Base-by-base conservation (phyloP, 805 yeast species). In the Millerago galiae region DNA sequence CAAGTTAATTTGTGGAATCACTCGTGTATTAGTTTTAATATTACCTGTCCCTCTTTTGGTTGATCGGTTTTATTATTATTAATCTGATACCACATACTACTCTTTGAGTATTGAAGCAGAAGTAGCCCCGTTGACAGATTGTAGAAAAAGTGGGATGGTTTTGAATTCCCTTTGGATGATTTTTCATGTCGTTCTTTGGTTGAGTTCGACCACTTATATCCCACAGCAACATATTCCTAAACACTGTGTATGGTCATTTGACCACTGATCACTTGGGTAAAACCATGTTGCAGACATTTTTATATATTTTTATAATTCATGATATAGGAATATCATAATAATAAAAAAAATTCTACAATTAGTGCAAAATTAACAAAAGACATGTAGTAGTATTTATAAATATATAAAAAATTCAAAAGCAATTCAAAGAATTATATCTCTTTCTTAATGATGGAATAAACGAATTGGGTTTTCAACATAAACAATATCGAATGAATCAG, bases 191-290 rank as follows among this genome's bases (percentile, higher is more conserved):
- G 29, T 25, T 31, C 42, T 32, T 42, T 48, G 45, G 54, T 51
- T 44, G 61, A 51, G 58, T 51, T 55, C 52, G 56, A 38, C 83
- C 68, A 67, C 60, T 61, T 65, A 69, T 75, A 67, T 65, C 65
- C 65, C 75, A 81, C 68, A 72, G 95, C 96, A 79, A 91, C 95
- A 91, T 91, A 91, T 91, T 91, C 98, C 98, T 91, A 84, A 75
- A 88, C 96, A 79, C 91, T 90, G 83, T 95, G 95, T 74, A 84
- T 78, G 85, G 83, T 79, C 84, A 72, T 76, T 15, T 69, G 93
- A 80, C 95, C 79, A 59, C 74, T 91, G 79, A 81, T 83, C 95
- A 93, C 80, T 87, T 86, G 96, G 91, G 98, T 89, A 86, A 86
- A 90, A 90, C 98, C 98, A 90, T 91, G 95, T 88, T 81, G 97